Conservation (phyloP, 345 rosid species). For the Pseudoturritis turrita region DNA sequence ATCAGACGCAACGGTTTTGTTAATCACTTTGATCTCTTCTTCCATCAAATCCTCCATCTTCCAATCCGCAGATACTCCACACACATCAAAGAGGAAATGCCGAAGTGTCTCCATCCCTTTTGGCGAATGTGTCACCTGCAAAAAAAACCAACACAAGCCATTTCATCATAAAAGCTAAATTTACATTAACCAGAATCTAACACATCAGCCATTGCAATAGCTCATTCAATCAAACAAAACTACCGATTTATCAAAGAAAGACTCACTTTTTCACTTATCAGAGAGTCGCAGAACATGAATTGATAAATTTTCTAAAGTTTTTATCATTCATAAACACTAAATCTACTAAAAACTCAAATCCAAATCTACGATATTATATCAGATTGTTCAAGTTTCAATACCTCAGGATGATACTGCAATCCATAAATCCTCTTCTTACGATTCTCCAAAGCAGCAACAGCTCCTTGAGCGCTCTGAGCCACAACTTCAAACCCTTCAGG, state of each 20-base stretch:
- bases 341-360: not conserved
- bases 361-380: not conserved
- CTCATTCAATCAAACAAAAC: not conserved
- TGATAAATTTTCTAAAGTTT: not conserved
- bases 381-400: slow-evolving; percentile 19
- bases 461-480: slow-evolving; percentile 73
- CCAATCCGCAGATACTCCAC: slow-evolving; percentile 79
- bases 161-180: not conserved
- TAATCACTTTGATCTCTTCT: slow-evolving; percentile 80
- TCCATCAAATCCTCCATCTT: slow-evolving; percentile 88
- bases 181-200: not conserved
- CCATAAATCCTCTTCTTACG: slow-evolving; percentile 63
- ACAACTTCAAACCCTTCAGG: slow-evolving; percentile 78
- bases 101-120: slow-evolving; percentile 86
- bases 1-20: slow-evolving; percentile 55
- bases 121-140: slow-evolving; percentile 89
- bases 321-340: not conserved
- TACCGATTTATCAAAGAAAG: not conserved
- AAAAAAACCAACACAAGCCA: not conserved
- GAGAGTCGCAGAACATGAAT: not conserved
- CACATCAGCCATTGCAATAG: not conserved
- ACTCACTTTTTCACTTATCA: not conserved
- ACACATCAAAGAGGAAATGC: slow-evolving; percentile 70
- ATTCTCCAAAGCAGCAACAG: slow-evolving; percentile 76
- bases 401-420: slow-evolving; percentile 97